Evolutionary conservation across 2,329 filamentous ascomycete species (phyloP).

Genomic region (Dothiorella sarmentorum): DNA sequence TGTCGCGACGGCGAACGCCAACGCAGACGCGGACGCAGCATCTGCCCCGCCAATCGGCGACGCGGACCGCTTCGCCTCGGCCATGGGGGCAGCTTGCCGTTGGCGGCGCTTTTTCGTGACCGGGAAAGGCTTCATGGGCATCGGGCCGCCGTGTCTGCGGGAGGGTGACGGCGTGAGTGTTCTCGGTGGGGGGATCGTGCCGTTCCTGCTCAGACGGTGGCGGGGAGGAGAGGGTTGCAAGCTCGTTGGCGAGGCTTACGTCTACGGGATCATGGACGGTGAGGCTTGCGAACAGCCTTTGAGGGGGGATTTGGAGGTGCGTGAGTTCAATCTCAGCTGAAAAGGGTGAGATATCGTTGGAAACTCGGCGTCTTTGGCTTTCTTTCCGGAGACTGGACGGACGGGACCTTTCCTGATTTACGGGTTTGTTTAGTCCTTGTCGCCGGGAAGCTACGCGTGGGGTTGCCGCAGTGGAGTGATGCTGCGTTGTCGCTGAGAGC

Average conservation of each 20-base stretch:
- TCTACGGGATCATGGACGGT: constrained; percentile 23
- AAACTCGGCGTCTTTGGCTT: too few relatives aligned
- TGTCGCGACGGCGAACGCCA: neutral
- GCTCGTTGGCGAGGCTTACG: constrained; percentile 21
- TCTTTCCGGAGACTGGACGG: too few relatives aligned
- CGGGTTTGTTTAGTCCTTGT: too few relatives aligned
- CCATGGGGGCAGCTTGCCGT: neutral
- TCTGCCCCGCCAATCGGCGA: neutral
- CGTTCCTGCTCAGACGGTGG: constrained; percentile 19
- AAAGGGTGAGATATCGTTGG: too few relatives aligned
- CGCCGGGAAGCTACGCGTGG: too few relatives aligned
- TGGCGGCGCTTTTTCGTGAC: constrained; percentile 20
- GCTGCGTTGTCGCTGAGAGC: too few relatives aligned
- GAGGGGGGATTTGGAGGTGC: neutral
- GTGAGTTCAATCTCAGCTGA: neutral
- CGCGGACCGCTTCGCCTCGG: neutral
- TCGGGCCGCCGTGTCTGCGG: constrained; percentile 15
- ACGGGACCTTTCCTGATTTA: too few relatives aligned
- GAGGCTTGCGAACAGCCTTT: constrained; percentile 5
- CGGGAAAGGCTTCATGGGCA: constrained; percentile 19
- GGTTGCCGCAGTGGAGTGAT: too few relatives aligned
- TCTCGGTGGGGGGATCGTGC: constrained; percentile 19
- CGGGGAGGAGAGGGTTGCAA: neutral
- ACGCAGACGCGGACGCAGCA: too few relatives aligned
- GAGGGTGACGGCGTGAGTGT: constrained; percentile 20